Evolutionary conservation across 2,329 filamentous ascomycete species (phyloP), one percentile per base, ranked within the genome.

Genomic region (Xylaria polymorpha): DNA sequence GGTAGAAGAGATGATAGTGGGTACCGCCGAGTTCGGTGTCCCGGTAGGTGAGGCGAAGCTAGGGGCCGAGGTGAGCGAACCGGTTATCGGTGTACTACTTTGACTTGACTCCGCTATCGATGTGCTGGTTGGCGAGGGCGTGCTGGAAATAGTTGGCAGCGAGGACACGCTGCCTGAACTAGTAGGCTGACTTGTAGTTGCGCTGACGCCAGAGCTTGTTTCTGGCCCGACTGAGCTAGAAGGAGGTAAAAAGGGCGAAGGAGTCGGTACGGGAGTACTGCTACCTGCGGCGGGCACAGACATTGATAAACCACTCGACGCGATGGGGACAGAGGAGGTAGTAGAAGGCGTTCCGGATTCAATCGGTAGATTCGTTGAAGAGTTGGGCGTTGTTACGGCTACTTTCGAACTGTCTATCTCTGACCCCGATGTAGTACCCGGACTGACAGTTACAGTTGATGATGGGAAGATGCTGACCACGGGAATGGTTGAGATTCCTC

Each of bases 1-100:
- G n/a, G 74, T 73, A n/a, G 76, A 76, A 39, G 76, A 74, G 35
- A 79, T 80, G 37, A 79, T 77, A 0, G 85, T 86, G 0, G 86
- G 85, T 8, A 87, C 75, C 0, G 73, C 73, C 10, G 72, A 64
- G 69, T 83, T 79, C 0, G 81, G 77, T 1, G 75, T 71, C 7
- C 82, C 81, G 4, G 83, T 85, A 20, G 79, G 75, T 35, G 77
- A 75, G 35, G 77, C 74, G 1, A 71, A 73, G 51, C 70, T 68
- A 12, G 68, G 51, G 9, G 67, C 63, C 1, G 73, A 69, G 5
- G 65, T 56, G 44, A 71, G 68, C 12, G 74, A 43, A 56, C 39
- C 60, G 7, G 59, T 61, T 1, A 51, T 35, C 4, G 48, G 20
- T 6, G 60, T 39, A 35, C 66, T 64, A 58, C 63, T 70, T 62